These are phyloP conservation scores for Penicillium lagena DNA, from an alignment of 495 filamentous ascomycete species.

Conservation along the genomic window DNA sequence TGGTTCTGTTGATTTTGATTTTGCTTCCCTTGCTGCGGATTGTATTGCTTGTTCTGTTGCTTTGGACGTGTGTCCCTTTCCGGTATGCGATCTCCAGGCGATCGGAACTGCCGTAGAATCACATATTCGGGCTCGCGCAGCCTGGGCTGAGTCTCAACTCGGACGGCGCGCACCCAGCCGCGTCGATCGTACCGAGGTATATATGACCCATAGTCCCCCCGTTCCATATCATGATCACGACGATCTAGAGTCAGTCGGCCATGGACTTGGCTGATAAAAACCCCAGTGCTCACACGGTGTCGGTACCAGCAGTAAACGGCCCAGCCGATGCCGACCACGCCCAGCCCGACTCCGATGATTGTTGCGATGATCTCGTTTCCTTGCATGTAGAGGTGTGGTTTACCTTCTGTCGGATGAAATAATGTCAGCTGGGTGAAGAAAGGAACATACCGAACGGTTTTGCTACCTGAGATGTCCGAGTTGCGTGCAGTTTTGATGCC, in stretches of 20 bases:
- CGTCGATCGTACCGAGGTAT: background rate
- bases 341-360: background rate
- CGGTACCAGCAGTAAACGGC: slow-evolving; percentile 2
- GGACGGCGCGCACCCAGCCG: background rate
- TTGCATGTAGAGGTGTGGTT: background rate
- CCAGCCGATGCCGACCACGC: background rate
- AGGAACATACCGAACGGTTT: no score
- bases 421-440: no score
- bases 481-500: no score
- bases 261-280: background rate
- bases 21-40: background rate
- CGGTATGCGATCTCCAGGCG: background rate
- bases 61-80: background rate
- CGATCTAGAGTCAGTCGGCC: background rate
- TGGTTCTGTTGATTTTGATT: background rate
- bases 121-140: background rate
- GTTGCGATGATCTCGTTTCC: slow-evolving; percentile 6
- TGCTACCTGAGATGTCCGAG: no score
- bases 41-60: background rate
- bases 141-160: background rate
- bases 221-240: background rate
- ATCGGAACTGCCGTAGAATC: background rate
- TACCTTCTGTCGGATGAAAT: no score
- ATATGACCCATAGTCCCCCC: no score
- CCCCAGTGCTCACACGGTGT: background rate